Evolutionary conservation across 2,329 filamentous ascomycete genomes (phyloP).

Genomic region (Scedosporium minutisporum): DNA sequence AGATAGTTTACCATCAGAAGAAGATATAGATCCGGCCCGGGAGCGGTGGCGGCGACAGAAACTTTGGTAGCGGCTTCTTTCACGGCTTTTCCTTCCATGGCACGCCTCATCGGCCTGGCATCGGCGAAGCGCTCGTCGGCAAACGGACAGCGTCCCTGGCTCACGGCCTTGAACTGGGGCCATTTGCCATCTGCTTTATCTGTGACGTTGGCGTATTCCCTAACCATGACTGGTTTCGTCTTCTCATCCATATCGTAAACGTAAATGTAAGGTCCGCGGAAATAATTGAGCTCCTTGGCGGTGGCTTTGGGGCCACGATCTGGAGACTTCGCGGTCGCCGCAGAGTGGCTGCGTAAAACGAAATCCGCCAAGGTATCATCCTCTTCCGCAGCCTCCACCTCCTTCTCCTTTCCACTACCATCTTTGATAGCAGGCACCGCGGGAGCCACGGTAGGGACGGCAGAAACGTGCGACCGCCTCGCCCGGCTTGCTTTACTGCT

Average conservation of each 20-base stretch:
- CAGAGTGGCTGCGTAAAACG: too few relatives aligned
- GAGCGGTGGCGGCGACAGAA: constrained; percentile 11
- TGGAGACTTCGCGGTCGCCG: too few relatives aligned
- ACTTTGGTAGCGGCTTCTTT: constrained; percentile 39
- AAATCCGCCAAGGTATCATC: too few relatives aligned
- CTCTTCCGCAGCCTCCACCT: too few relatives aligned
- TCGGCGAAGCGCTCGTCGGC: constrained; percentile 57
- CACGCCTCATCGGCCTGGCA: constrained; percentile 19
- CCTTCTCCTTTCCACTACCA: too few relatives aligned
- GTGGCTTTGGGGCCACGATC: constrained; percentile 77
- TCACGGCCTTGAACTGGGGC: constrained; percentile 87
- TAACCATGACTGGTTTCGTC: constrained; percentile 85
- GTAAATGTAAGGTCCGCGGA: constrained; percentile 90
- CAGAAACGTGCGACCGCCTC: too few relatives aligned
- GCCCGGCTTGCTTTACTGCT: too few relatives aligned
- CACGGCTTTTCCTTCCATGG: constrained; percentile 35
- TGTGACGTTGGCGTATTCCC: constrained; percentile 76
- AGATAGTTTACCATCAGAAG: too few relatives aligned
- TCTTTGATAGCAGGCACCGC: too few relatives aligned
- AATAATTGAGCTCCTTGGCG: constrained; percentile 66
- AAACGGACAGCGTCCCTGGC: constrained; percentile 85
- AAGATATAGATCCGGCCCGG: too few relatives aligned
- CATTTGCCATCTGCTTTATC: constrained; percentile 82
- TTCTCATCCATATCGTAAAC: constrained; percentile 93
- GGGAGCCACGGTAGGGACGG: too few relatives aligned